phyloP scores from a whole-genome alignment of 495 filamentous ascomycete species.

The Elaphomyces granulatus region DNA sequence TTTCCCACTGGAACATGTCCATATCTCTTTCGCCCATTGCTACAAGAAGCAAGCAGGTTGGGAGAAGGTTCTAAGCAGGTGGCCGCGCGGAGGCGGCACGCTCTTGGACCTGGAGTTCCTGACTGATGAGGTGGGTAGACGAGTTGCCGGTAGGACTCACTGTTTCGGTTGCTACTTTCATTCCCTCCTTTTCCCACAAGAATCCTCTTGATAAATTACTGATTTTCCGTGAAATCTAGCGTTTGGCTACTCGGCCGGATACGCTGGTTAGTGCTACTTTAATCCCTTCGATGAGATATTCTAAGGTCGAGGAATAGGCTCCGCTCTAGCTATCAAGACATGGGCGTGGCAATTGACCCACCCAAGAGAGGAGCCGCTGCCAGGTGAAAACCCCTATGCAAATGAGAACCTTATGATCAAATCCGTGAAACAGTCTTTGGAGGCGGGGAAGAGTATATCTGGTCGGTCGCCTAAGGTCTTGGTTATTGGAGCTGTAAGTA shows the following conservation, averaged over 20 bases:
- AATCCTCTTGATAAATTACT: too few species aligned
- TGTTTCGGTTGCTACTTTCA: slow-evolving; percentile 16
- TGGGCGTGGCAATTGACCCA: slow-evolving; percentile 83
- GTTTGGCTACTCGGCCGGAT: slow-evolving; percentile 68
- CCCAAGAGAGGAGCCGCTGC: slow-evolving; percentile 45
- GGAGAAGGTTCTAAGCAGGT: slow-evolving; percentile 68
- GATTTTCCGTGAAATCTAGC: too few species aligned
- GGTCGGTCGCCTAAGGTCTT: slow-evolving; percentile 38
- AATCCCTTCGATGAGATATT: too few species aligned
- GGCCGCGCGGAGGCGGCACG: slow-evolving; percentile 66
- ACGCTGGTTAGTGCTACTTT: too few species aligned
- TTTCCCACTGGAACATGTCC: slow-evolving; percentile 73
- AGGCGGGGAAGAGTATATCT: slow-evolving; percentile 39
- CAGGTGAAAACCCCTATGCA: slow-evolving; percentile 56
- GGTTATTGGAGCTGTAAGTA: slow-evolving; percentile 44
- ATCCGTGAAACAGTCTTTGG: slow-evolving; percentile 55
- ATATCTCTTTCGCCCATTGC: slow-evolving; percentile 73
- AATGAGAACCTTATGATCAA: slow-evolving; percentile 59
- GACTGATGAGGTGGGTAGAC: slow-evolving; percentile 57
- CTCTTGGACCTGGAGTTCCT: slow-evolving; percentile 89
- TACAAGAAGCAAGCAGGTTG: slow-evolving; percentile 85
- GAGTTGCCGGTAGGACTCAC: slow-evolving; percentile 47
- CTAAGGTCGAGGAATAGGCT: slow-evolving; percentile 16
- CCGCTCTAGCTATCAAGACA: slow-evolving; percentile 66
- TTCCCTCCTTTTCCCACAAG: too few species aligned